Percentiles rank a stretch among this genome's conserved stretches.
Evolutionary conservation across 2,329 filamentous ascomycete genomes (phyloP).

Genomic region (Neofusicoccum laricinum): DNA sequence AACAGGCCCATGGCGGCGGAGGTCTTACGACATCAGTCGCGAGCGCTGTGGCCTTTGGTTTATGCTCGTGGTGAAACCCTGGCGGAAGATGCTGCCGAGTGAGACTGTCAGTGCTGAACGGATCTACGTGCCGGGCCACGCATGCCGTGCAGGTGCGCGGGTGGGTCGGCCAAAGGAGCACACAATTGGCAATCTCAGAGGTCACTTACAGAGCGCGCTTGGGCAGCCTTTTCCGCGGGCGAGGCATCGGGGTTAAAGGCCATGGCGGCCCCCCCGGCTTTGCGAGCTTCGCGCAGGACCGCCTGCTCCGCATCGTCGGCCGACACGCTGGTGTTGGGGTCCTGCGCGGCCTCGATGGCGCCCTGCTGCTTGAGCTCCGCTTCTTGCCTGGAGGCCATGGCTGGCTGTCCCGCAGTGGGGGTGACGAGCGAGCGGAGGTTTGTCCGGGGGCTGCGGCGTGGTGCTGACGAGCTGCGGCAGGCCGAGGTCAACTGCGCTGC

Average conservation of each 20-base stretch:
- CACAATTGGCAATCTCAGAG: constrained; percentile 10
- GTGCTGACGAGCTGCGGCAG: neutral
- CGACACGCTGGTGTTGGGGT: constrained; percentile 66
- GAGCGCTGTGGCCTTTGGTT: constrained; percentile 65
- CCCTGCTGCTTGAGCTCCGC: constrained; percentile 79
- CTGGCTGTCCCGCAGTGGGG: constrained; percentile 14
- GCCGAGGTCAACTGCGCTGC: neutral
- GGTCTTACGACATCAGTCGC: constrained; percentile 67
- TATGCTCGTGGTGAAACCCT: constrained; percentile 60
- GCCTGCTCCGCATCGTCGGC: constrained; percentile 69
- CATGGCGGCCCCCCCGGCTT: constrained; percentile 76
- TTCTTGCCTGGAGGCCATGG: constrained; percentile 13
- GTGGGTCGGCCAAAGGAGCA: constrained; percentile 10
- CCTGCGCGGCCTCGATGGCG: constrained; percentile 70
- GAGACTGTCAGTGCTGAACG: constrained; percentile 11
- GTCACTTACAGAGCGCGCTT: constrained; percentile 68
- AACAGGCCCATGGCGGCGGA: constrained; percentile 6
- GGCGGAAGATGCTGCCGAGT: constrained; percentile 57
- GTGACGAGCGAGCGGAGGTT: neutral
- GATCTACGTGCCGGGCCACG: constrained; percentile 12
- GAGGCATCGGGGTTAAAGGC: constrained; percentile 84
- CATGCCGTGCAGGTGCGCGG: constrained; percentile 10
- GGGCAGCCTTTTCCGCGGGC: constrained; percentile 78
- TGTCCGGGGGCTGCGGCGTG: constrained; percentile 1
- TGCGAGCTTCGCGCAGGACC: constrained; percentile 73